Conservation (phyloP, 2,329 filamentous ascomycete species). For the Geosmithia morbida region DNA sequence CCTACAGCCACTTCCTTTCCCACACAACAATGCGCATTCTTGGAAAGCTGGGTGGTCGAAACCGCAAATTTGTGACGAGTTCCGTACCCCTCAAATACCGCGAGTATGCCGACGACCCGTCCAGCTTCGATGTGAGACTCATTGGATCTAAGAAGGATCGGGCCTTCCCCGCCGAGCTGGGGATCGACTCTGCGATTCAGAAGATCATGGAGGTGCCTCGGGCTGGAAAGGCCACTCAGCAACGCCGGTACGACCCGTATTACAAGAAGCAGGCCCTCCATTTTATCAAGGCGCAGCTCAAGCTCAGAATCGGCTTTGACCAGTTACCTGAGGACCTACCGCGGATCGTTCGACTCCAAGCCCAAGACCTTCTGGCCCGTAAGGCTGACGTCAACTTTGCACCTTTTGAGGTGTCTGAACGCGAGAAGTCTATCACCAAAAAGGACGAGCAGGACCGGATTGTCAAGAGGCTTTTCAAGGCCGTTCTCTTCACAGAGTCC, state of each 20-base stretch:
- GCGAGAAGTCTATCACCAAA: conserved; percentile 73
- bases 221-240: conserved; percentile 31
- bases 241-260: conserved; percentile 57
- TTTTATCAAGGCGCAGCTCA: conserved; percentile 76
- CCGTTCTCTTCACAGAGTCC: conserved; percentile 72
- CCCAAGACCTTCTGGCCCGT: conserved; percentile 64
- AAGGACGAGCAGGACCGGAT: conserved; percentile 71
- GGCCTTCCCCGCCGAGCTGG: conserved; percentile 74
- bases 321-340: conserved; percentile 80
- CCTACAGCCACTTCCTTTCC: conserved; percentile 93
- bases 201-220: conserved; percentile 76
- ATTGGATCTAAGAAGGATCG: conserved; percentile 82
- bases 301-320: conserved; percentile 79
- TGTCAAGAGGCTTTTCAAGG: conserved; percentile 78
- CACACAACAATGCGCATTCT: conserved; percentile 97
- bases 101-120: conserved; percentile 71
- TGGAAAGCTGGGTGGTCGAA: conserved; percentile 88
- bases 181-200: conserved; percentile 75
- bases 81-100: conserved; percentile 74
- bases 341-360: conserved; percentile 71
- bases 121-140: conserved; percentile 78
- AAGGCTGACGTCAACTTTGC: conserved; percentile 59
- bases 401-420: conserved; percentile 60
- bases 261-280: conserved; percentile 92
- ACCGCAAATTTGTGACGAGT: conserved; percentile 87